Evolutionary conservation across 2,329 filamentous ascomycete species (phyloP).

Genomic region (Aspergillus intermedius): DNA sequence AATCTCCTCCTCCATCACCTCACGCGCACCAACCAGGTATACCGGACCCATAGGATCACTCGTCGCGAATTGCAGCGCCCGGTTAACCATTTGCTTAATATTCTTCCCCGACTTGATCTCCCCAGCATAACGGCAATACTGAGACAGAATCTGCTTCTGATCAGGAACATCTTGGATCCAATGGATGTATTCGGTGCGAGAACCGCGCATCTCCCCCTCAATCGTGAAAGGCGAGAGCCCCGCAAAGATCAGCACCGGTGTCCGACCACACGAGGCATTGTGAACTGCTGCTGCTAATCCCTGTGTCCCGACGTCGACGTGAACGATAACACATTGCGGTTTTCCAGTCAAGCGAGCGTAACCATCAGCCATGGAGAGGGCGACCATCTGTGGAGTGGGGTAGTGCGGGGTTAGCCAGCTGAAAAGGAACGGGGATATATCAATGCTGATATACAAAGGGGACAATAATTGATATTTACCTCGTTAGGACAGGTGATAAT

Average conservation of each 20-base stretch:
- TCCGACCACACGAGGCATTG: conserved; percentile 68
- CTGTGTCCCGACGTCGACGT: conserved; percentile 77
- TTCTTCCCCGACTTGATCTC: conserved; percentile 82
- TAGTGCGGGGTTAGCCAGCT: conserved; percentile 10
- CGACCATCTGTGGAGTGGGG: conserved; percentile 59
- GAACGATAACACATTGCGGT: conserved; percentile 70
- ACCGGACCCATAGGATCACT: conserved; percentile 73
- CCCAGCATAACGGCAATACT: conserved; percentile 77
- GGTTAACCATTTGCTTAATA: conserved; percentile 82
- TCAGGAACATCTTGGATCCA: conserved; percentile 82
- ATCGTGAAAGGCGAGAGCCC: conserved; percentile 70
- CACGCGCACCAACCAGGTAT: conserved; percentile 69
- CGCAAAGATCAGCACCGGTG: conserved; percentile 70
- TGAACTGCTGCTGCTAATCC: conserved; percentile 71
- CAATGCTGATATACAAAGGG: conserved; percentile 6
- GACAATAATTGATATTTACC: conserved; percentile 37
- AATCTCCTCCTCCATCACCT: conserved; percentile 82
- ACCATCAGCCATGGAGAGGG: conserved; percentile 76
- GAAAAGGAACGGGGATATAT: not conserved
- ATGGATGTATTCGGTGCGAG: conserved; percentile 77
- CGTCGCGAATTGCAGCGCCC: conserved; percentile 73
- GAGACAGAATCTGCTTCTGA: conserved; percentile 70
- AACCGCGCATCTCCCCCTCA: conserved; percentile 69
- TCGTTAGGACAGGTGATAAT: conserved; percentile 78
- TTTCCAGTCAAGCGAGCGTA: conserved; percentile 66